phyloP scores from a whole-genome alignment of 2,329 filamentous ascomycete genomes.

The Purpureocillium takamizusanense region DNA sequence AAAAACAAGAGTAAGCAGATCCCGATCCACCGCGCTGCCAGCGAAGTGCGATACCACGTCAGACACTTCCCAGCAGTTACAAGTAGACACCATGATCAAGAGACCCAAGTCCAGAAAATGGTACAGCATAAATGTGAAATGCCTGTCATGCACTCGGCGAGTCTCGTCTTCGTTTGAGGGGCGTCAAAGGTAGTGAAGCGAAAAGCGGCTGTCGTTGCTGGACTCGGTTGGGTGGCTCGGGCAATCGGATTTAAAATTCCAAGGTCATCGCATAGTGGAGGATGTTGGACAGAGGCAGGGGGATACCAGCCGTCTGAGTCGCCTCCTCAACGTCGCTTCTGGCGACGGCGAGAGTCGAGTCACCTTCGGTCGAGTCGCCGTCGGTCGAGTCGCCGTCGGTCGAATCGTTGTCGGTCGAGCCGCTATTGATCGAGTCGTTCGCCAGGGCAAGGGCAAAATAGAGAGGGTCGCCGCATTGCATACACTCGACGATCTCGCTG shows the following conservation, averaged over 20 bases:
- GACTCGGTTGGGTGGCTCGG: no score
- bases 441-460: neutral
- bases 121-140: neutral
- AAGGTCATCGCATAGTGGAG: no score
- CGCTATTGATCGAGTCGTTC: neutral
- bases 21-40: slow-evolving; percentile 8
- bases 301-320: no score
- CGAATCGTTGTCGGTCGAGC: no score
- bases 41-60: no score
- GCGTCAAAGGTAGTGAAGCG: neutral
- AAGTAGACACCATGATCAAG: slow-evolving; percentile 1
- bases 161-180: neutral
- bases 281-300: no score
- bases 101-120: neutral
- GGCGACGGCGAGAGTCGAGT: no score
- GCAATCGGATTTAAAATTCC: no score
- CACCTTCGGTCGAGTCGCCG: no score
- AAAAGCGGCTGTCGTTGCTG: neutral
- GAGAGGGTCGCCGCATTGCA: slow-evolving; percentile 24
- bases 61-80: no score
- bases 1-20: slow-evolving; percentile 15
- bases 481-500: slow-evolving; percentile 34
- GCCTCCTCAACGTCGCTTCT: no score
- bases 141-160: neutral
- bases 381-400: no score